Conservation (phyloP, 306 rosid species). For the Canavalia gladiata region DNA sequence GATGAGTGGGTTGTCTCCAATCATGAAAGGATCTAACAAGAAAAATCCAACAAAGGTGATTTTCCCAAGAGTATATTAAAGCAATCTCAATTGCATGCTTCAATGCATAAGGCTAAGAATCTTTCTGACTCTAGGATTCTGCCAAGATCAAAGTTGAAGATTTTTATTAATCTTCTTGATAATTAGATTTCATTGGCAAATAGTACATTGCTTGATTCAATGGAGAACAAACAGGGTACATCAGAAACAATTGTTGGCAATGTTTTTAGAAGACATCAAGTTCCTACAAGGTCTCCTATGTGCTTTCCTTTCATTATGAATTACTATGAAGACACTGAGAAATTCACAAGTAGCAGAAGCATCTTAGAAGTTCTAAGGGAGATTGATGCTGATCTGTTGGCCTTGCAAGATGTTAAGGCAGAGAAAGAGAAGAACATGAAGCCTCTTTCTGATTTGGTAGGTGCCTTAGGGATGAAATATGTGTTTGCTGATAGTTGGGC, state of each 20-base stretch:
- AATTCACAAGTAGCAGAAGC: constrained; percentile 66
- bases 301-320: constrained; percentile 67
- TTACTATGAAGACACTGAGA: constrained; percentile 60
- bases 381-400: constrained; percentile 80
- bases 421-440: constrained; percentile 86
- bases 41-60: constrained; percentile 44
- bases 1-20: constrained; percentile 47
- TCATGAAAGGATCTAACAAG: constrained; percentile 42
- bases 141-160: constrained; percentile 69
- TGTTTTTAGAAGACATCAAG: constrained; percentile 59
- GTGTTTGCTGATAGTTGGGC: constrained; percentile 98
- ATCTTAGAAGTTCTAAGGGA: constrained; percentile 80
- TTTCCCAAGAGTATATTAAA: constrained; percentile 83
- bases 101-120: constrained; percentile 50
- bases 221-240: constrained; percentile 48
- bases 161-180: constrained; percentile 85
- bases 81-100: constrained; percentile 69
- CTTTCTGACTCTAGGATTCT: constrained; percentile 47
- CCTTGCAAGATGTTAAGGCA: constrained; percentile 90
- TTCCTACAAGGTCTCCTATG: constrained; percentile 83
- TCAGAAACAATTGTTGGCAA: constrained; percentile 45
- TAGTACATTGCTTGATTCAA: constrained; percentile 57
- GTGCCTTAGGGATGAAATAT: constrained; percentile 85
- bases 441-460: constrained; percentile 87
- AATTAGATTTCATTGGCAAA: constrained; percentile 84